Percentiles rank a stretch among this genome's conserved stretches.
Evolutionary conservation across 179 eudicot species (phyloP).

Genomic region (Carnegiea gigantea): DNA sequence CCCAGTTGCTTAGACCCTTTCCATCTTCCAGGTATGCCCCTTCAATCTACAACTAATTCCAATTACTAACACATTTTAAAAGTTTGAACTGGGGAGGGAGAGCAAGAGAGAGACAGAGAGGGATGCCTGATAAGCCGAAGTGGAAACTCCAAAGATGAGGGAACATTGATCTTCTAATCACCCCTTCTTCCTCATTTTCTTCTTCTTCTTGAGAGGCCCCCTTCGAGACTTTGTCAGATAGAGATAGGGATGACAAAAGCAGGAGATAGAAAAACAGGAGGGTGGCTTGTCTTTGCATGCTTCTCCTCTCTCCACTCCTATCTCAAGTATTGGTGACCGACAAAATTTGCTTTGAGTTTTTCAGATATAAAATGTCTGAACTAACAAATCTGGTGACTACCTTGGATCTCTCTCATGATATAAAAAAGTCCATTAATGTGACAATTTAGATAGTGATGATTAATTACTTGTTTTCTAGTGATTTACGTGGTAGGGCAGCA

Average conservation of each 20-base stretch:
- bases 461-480: too few relatives aligned
- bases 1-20: slow-evolving; percentile 76
- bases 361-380: too few relatives aligned
- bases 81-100: too few relatives aligned
- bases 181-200: slow-evolving; percentile 12
- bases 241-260: not conserved
- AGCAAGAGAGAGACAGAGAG: not conserved
- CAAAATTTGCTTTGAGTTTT: too few relatives aligned
- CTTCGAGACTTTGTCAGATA: not conserved
- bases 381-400: too few relatives aligned
- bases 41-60: slow-evolving; percentile 46
- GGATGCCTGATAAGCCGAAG: slow-evolving; percentile 71
- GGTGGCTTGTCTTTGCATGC: not conserved
- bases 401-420: too few relatives aligned
- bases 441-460: too few relatives aligned
- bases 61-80: not conserved
- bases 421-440: too few relatives aligned
- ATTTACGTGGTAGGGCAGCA: too few relatives aligned
- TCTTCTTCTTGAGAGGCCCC: not conserved
- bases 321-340: too few relatives aligned
- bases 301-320: not conserved
- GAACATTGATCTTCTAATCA: slow-evolving; percentile 52
- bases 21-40: slow-evolving; percentile 80
- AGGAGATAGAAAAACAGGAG: not conserved
- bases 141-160: slow-evolving; percentile 73